phyloP scores from a whole-genome alignment of 2,329 filamentous ascomycete species.

The Hypoxylon sp. region DNA sequence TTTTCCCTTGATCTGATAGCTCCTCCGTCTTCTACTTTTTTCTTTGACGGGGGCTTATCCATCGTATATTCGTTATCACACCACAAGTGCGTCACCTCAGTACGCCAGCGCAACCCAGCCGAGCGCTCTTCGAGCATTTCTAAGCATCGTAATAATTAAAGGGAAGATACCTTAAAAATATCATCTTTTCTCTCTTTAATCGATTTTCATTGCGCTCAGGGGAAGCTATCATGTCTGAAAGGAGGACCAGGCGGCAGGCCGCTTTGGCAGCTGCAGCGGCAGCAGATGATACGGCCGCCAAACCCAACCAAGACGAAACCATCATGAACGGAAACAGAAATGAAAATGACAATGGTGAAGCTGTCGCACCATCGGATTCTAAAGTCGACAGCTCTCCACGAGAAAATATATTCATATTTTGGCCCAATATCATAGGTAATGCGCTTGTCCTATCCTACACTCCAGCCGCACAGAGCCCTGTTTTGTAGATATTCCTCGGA shows the following conservation, averaged over 20 bases:
- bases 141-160: slow-evolving; percentile 7
- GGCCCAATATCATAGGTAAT: slow-evolving; percentile 85
- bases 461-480: not conserved
- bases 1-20: slow-evolving; percentile 17
- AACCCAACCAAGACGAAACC: slow-evolving; percentile 32
- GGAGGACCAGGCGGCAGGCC: slow-evolving; percentile 51
- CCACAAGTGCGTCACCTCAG: slow-evolving; percentile 29
- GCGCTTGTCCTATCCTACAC: slow-evolving; percentile 44
- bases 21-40: slow-evolving; percentile 17
- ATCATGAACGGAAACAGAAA: slow-evolving; percentile 63
- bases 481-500: not conserved
- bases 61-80: slow-evolving; percentile 32
- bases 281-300: slow-evolving; percentile 46
- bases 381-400: slow-evolving; percentile 57
- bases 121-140: slow-evolving; percentile 6
- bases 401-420: slow-evolving; percentile 88
- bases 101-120: slow-evolving; percentile 22
- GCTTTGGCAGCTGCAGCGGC: slow-evolving; percentile 46
- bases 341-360: slow-evolving; percentile 48
- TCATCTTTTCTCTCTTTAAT: slow-evolving; percentile 8
- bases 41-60: slow-evolving; percentile 31
- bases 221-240: slow-evolving; percentile 49
- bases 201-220: not conserved
- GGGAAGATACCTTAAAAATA: not conserved
- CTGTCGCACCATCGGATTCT: slow-evolving; percentile 50